phyloP scores from a whole-genome alignment of 495 filamentous ascomycete genomes.

The Podospora anserina region DNA sequence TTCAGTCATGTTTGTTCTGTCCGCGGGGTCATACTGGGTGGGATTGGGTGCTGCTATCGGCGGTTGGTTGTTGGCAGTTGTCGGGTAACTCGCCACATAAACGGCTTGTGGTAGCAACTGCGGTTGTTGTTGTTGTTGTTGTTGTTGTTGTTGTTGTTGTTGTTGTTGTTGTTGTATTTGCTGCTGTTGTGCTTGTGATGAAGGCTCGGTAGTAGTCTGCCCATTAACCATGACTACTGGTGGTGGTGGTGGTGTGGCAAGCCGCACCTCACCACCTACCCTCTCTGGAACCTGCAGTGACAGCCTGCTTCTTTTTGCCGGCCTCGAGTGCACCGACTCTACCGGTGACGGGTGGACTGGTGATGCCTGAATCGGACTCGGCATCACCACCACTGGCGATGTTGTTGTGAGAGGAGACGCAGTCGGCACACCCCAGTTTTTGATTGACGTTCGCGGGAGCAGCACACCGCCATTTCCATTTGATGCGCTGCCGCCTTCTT shows the following conservation, averaged over 20 bases:
- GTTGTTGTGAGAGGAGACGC: conserved; percentile 17
- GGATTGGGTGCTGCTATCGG: conserved; percentile 15
- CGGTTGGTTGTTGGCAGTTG: neutral
- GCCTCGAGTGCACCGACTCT: conserved; percentile 27
- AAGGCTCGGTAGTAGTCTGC: conserved; percentile 29
- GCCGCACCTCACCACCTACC: conserved; percentile 66
- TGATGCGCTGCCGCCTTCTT: conserved; percentile 7
- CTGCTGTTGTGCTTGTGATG: neutral
- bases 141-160: conserved; percentile 7
- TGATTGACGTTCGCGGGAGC: neutral
- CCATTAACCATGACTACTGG: conserved; percentile 66
- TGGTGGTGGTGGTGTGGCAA: conserved; percentile 66
- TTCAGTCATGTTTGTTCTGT: conserved; percentile 48
- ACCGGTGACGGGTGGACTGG: conserved; percentile 25
- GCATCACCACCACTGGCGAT: conserved; percentile 23
- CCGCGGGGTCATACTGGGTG: conserved; percentile 26
- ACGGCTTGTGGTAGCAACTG: neutral
- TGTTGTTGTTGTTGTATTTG: neutral
- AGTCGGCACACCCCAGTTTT: neutral
- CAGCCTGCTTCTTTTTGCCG: conserved; percentile 55
- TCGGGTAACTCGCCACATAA: neutral
- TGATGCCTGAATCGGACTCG: conserved; percentile 1
- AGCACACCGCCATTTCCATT: neutral
- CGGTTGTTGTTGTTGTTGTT: conserved; percentile 13
- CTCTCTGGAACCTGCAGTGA: conserved; percentile 80